A percentile compares a stretch with the other conserved stretches of the same genome.
phyloP scores from a whole-genome alignment of 1,284 basidiomycete species.

The Cutaneotrichosporon daszewskae region DNA sequence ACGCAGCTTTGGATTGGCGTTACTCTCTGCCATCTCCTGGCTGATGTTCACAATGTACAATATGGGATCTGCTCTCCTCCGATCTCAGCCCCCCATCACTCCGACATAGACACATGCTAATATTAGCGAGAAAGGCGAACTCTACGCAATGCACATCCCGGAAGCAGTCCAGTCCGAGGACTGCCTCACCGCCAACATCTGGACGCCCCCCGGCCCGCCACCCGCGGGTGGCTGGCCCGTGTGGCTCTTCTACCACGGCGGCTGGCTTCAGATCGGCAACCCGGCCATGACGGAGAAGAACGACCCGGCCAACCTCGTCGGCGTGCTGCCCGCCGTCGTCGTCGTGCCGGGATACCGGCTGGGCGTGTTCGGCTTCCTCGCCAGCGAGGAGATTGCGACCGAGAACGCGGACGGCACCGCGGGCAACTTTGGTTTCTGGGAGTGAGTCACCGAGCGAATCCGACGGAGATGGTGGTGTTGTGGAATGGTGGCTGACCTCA shows the following conservation, averaged over 20 bases:
- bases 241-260: conserved; percentile 22
- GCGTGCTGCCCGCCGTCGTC: conserved; percentile 13
- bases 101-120: too few relatives aligned
- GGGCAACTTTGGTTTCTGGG: conserved; percentile 28
- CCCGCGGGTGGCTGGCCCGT: conserved; percentile 22
- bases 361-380: conserved; percentile 21
- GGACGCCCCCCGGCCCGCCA: conserved; percentile 19
- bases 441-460: conserved; percentile 11
- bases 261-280: conserved; percentile 27
- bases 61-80: background rate
- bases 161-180: conserved; percentile 13
- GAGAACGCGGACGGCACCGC: conserved; percentile 20
- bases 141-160: conserved; percentile 4
- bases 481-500: too few relatives aligned
- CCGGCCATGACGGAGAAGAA: conserved; percentile 22
- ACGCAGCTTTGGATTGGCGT: too few relatives aligned
- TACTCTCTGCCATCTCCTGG: too few relatives aligned
- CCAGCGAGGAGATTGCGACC: conserved; percentile 15
- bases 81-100: background rate
- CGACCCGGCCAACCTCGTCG: conserved; percentile 11
- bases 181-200: conserved; percentile 22
- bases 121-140: conserved; percentile 37
- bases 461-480: too few relatives aligned
- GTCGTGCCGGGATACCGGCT: conserved; percentile 22
- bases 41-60: background rate